A percentile compares a stretch with the other conserved stretches of the same genome.
These are phyloP conservation scores for Mycena leptocephala DNA, from an alignment of 768 basidiomycete species.

Conservation along the genomic window DNA sequence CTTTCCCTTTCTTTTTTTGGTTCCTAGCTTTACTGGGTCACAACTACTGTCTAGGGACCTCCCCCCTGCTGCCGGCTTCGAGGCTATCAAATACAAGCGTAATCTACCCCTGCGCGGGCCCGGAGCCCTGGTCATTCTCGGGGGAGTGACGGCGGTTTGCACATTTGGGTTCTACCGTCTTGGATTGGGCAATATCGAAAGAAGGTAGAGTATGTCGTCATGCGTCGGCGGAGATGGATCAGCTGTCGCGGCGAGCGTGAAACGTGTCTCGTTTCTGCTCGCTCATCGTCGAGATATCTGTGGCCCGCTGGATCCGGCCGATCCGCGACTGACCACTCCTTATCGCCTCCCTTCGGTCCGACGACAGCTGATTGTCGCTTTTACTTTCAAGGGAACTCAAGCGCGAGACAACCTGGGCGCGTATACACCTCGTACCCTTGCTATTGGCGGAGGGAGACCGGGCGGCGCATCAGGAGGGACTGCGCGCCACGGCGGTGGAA, in stretches of 20 bases:
- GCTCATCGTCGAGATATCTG: slow-evolving; percentile 10
- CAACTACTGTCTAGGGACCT: slow-evolving; percentile 80
- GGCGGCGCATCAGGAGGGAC: slow-evolving; percentile 85
- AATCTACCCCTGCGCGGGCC: slow-evolving; percentile 94
- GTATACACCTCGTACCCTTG: slow-evolving; percentile 94
- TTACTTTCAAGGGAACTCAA: slow-evolving; percentile 84
- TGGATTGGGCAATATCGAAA: slow-evolving; percentile 93
- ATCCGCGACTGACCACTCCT: slow-evolving; percentile 59
- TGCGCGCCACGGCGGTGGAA: slow-evolving; percentile 86
- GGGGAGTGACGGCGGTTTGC: slow-evolving; percentile 89
- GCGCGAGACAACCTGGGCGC: slow-evolving; percentile 95
- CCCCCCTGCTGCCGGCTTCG: slow-evolving; percentile 96
- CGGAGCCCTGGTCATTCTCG: slow-evolving; percentile 88
- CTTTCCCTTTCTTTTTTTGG: background rate
- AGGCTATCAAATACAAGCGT: slow-evolving; percentile 94
- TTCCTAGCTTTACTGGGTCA: no score
- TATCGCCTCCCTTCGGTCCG: slow-evolving; percentile 55
- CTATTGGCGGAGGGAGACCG: slow-evolving; percentile 96
- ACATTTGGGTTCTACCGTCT: slow-evolving; percentile 94
- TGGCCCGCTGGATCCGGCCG: slow-evolving; percentile 34
- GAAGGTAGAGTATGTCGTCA: slow-evolving; percentile 77
- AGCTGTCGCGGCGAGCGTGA: slow-evolving; percentile 42
- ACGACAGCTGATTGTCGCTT: slow-evolving; percentile 59
- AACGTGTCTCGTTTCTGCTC: slow-evolving; percentile 47
- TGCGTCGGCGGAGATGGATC: slow-evolving; percentile 49